These are phyloP conservation scores for Teratosphaeria zuluensis DNA, from an alignment of 2,329 filamentous ascomycete genomes.

Conservation along the genomic window DNA sequence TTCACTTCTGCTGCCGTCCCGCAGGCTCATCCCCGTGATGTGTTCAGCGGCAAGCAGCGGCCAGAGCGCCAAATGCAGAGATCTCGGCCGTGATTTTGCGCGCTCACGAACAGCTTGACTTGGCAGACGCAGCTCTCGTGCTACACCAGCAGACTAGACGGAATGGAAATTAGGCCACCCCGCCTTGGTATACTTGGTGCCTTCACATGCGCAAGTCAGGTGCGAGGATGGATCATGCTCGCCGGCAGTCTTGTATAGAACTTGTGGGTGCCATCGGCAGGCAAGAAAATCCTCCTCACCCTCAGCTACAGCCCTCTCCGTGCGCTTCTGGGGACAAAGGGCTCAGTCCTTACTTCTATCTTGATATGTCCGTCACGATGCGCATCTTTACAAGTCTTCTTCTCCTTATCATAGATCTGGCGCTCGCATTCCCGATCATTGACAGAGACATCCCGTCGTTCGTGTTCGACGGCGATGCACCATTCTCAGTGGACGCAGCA, in stretches of 20 bases:
- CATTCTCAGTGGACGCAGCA: constrained; percentile 15
- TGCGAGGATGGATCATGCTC: background rate
- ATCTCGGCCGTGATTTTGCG: background rate
- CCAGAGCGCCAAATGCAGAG: background rate
- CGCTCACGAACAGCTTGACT: background rate
- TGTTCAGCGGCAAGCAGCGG: background rate
- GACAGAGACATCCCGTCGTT: constrained; percentile 13
- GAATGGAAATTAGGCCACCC: background rate
- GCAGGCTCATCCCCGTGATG: background rate
- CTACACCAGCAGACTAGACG: background rate
- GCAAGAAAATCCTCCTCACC: background rate
- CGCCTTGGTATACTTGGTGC: background rate
- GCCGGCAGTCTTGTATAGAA: background rate
- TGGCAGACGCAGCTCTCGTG: background rate
- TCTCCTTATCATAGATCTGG: constrained; percentile 4
- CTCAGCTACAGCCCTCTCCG: background rate
- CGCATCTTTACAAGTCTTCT: background rate
- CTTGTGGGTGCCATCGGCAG: background rate
- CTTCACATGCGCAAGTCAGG: background rate
- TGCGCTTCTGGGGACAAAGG: background rate
- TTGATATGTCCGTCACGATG: background rate
- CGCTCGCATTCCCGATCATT: constrained; percentile 9
- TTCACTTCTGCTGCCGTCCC: background rate
- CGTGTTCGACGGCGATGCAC: constrained; percentile 19
- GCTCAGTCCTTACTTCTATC: background rate